These are phyloP conservation scores for Petunia secreta DNA, from an alignment of 257 asterid genomes.

Conservation along the genomic window DNA sequence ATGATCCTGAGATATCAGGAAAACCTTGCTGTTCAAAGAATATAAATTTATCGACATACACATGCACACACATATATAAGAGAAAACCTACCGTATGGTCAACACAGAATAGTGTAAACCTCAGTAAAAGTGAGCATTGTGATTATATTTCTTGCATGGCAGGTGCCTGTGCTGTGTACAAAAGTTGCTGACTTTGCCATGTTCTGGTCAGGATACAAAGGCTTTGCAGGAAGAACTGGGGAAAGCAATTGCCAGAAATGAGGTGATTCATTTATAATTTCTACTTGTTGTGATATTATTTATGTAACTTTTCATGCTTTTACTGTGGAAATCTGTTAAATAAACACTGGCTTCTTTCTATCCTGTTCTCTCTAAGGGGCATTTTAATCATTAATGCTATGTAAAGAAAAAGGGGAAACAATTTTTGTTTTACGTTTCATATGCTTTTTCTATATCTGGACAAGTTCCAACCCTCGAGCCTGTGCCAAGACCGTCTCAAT, in stretches of 20 bases:
- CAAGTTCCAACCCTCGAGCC: constrained; percentile 4
- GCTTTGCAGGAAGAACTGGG: constrained; percentile 67
- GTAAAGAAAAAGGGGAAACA: neutral
- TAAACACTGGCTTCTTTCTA: constrained; percentile 3
- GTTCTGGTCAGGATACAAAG: constrained; percentile 69
- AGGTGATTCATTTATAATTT: constrained; percentile 51
- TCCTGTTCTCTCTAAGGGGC: neutral
- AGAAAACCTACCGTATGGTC: constrained; percentile 19
- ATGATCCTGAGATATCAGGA: neutral
- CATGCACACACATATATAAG: neutral
- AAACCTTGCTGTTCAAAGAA: neutral
- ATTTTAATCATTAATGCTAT: neutral
- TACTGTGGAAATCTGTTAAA: neutral
- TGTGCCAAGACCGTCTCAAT: neutral
- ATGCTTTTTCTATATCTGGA: neutral
- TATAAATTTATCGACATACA: neutral
- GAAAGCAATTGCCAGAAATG: constrained; percentile 70
- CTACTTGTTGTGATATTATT: constrained; percentile 12
- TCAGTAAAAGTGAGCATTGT: constrained; percentile 35
- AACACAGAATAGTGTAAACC: constrained; percentile 26
- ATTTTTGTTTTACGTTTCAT: neutral
- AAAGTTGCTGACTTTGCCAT: constrained; percentile 61
- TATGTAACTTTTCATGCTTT: neutral
- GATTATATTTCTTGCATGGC: constrained; percentile 40
- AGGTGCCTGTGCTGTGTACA: constrained; percentile 38